Evolutionary conservation across 2,329 filamentous ascomycete species (phyloP).

Genomic region (Myriangium duriaei): DNA sequence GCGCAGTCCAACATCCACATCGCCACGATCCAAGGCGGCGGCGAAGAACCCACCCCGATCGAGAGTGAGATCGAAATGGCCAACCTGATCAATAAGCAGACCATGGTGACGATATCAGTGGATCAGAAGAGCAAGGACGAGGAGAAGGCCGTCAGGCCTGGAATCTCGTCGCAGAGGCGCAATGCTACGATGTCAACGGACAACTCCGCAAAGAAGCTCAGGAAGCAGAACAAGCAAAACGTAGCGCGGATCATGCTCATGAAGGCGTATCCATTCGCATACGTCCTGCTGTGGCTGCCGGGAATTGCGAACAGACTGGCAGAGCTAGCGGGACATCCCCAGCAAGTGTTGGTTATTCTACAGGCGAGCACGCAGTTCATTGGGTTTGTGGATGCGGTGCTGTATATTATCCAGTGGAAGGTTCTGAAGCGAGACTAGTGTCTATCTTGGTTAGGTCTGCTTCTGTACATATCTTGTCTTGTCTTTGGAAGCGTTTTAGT

Average conservation of each 20-base stretch:
- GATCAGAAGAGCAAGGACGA: not conserved
- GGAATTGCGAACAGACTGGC: conserved; percentile 15
- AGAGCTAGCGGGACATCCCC: conserved; percentile 1
- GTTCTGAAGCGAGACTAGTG: not conserved
- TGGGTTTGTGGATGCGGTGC: conserved; percentile 5
- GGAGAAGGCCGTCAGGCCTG: not conserved
- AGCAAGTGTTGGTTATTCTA: not conserved
- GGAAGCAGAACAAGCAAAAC: conserved; percentile 12
- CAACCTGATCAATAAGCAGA: not conserved
- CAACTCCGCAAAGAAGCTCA: conserved; percentile 7
- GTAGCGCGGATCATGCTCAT: conserved; percentile 21
- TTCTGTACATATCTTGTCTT: not conserved
- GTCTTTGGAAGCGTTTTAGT: no score
- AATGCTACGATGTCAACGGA: conserved; percentile 1
- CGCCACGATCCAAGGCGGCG: not conserved
- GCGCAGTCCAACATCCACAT: not conserved
- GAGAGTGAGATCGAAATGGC: conserved; percentile 6
- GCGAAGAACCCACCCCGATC: not conserved
- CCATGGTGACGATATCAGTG: not conserved
- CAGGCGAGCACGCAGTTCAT: conserved; percentile 8
- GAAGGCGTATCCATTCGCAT: conserved; percentile 24
- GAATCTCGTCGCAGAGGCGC: not conserved
- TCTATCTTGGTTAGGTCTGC: not conserved
- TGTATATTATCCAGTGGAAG: conserved; percentile 2
- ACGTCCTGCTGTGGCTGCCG: conserved; percentile 24